These are phyloP conservation scores for Hypoxylon lienhwacheense DNA, from an alignment of 495 filamentous ascomycete species.

Conservation along the genomic window DNA sequence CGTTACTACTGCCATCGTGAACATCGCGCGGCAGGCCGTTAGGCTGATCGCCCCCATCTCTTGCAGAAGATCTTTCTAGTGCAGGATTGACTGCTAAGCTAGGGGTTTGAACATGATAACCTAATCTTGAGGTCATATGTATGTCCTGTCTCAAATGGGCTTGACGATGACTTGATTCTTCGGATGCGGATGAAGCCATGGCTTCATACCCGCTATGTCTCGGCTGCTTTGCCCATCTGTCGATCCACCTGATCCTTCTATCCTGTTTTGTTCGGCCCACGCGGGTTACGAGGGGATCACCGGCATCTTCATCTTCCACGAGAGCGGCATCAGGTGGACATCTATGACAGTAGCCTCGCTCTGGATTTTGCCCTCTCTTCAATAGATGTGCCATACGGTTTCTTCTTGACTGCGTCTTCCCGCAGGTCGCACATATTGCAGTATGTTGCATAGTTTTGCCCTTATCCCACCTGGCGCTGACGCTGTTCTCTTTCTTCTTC, in stretches of 20 bases:
- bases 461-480: not conserved
- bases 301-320: not conserved
- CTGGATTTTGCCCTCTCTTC: constrained; percentile 31
- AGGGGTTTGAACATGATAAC: too few species aligned
- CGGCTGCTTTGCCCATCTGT: too few species aligned
- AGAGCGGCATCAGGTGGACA: constrained; percentile 20
- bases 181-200: too few species aligned
- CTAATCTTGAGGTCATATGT: too few species aligned
- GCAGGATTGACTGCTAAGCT: too few species aligned
- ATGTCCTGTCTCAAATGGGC: too few species aligned
- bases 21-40: not conserved
- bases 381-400: constrained; percentile 28
- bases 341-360: constrained; percentile 21
- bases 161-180: too few species aligned
- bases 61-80: too few species aligned
- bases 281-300: not conserved
- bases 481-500: not conserved
- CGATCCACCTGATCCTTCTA: too few species aligned
- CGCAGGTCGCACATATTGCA: constrained; percentile 33
- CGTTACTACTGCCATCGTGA: not conserved
- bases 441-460: constrained; percentile 25
- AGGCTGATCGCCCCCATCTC: too few species aligned
- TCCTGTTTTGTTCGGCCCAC: not conserved
- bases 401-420: constrained; percentile 23
- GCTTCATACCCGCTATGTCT: too few species aligned